Percentiles rank a stretch among this genome's conserved stretches.
Conservation (phyloP, 441 rosid genomes). For the Euphorbia schlechtendalii region DNA sequence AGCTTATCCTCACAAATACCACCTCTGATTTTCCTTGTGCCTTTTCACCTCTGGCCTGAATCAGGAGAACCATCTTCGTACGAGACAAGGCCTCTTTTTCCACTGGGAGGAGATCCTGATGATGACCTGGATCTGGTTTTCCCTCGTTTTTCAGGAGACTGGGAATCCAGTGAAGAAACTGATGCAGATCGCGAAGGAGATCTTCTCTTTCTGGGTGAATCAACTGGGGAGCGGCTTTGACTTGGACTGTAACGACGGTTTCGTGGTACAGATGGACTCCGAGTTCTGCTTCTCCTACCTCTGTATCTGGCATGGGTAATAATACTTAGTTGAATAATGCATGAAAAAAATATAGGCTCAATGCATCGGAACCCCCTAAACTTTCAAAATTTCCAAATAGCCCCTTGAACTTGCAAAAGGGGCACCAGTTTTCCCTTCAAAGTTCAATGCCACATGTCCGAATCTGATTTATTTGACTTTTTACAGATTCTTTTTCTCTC, state of each 20-base stretch:
- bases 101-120: slow-evolving; percentile 45
- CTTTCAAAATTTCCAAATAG: no score
- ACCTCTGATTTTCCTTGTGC: neutral
- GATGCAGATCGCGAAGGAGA: slow-evolving; percentile 56
- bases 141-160: slow-evolving; percentile 48
- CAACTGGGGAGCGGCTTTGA: slow-evolving; percentile 59
- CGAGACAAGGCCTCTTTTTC: slow-evolving; percentile 59
- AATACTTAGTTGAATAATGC: neutral
- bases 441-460: no score
- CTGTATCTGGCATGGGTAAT: slow-evolving; percentile 42
- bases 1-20: neutral
- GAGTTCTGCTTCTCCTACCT: slow-evolving; percentile 57
- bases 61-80: slow-evolving; percentile 75
- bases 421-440: no score
- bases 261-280: slow-evolving; percentile 58
- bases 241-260: slow-evolving; percentile 54
- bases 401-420: no score
- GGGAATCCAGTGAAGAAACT: slow-evolving; percentile 45
- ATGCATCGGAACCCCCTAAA: no score
- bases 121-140: slow-evolving; percentile 59
- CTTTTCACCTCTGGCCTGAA: slow-evolving; percentile 27
- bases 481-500: no score
- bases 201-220: slow-evolving; percentile 40
- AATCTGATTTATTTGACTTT: no score
- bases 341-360: no score